Percentiles rank a stretch among this genome's conserved stretches.
These are phyloP conservation scores for Solanum hybrid DNA, from an alignment of 305 asterid genomes.

Conservation along the genomic window DNA sequence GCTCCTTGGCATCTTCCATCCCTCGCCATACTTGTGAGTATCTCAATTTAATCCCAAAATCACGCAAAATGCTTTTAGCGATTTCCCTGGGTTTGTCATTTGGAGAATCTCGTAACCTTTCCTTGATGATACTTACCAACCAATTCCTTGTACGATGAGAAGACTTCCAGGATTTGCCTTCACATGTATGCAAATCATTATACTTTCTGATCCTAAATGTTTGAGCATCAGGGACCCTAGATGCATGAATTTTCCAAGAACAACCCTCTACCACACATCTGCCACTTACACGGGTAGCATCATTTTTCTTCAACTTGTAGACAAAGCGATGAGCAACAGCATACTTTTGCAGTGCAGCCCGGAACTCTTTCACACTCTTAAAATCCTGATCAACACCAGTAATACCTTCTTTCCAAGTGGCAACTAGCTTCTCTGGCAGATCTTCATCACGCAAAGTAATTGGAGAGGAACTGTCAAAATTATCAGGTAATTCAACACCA, in stretches of 20 bases:
- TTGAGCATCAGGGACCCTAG: conserved; percentile 61
- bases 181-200: conserved; percentile 64
- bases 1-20: conserved; percentile 76
- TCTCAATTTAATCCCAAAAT: conserved; percentile 63
- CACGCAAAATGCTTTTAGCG: conserved; percentile 59
- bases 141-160: conserved; percentile 62
- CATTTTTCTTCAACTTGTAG: conserved; percentile 74
- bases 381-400: conserved; percentile 83
- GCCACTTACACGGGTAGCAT: conserved; percentile 67
- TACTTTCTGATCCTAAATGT: conserved; percentile 67
- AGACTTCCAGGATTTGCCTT: conserved; percentile 70
- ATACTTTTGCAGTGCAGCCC: conserved; percentile 77
- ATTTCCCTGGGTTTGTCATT: conserved; percentile 75
- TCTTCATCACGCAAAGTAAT: conserved; percentile 41
- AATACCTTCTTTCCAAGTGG: conserved; percentile 68
- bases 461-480: conserved; percentile 29
- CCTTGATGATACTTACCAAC: conserved; percentile 74
- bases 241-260: conserved; percentile 82
- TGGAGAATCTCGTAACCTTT: conserved; percentile 69
- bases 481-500: conserved; percentile 27
- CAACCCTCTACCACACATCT: conserved; percentile 73
- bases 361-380: conserved; percentile 66
- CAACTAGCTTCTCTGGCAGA: conserved; percentile 64
- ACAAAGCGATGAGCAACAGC: conserved; percentile 79
- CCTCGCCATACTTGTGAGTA: conserved; percentile 77